These are phyloP conservation scores for Nidularia sp. DNA, from an alignment of 768 basidiomycete genomes.

Conservation along the genomic window DNA sequence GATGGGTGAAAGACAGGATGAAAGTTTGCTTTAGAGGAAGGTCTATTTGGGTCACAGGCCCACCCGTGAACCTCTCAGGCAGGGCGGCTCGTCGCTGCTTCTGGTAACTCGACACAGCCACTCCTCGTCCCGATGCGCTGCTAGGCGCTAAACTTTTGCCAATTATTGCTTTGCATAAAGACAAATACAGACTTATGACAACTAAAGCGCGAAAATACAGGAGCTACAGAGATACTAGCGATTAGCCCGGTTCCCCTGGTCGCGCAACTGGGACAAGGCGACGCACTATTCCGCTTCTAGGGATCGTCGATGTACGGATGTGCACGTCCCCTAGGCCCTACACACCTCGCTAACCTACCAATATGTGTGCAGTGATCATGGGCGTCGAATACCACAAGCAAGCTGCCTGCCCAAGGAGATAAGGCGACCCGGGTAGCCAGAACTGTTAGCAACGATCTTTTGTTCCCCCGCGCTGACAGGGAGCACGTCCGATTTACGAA, in stretches of 20 bases:
- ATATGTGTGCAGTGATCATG: not conserved
- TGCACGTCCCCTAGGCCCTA: too few relatives aligned
- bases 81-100: conserved; percentile 1
- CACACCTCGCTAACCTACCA: too few relatives aligned
- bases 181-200: too few relatives aligned
- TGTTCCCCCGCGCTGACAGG: conserved; percentile 4
- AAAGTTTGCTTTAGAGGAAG: conserved; percentile 1
- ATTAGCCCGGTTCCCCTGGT: too few relatives aligned
- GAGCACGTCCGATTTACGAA: conserved; percentile 2
- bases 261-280: too few relatives aligned
- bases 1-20: conserved; percentile 10
- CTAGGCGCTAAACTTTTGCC: too few relatives aligned
- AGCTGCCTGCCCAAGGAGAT: not conserved
- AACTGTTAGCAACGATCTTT: conserved; percentile 12
- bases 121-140: conserved; percentile 7
- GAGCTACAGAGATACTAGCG: too few relatives aligned
- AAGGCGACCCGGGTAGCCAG: not conserved
- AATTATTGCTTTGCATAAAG: too few relatives aligned
- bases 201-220: too few relatives aligned
- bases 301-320: too few relatives aligned
- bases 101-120: conserved; percentile 17
- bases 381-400: not conserved
- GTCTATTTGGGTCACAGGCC: conserved; percentile 7
- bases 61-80: not conserved
- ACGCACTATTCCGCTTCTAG: too few relatives aligned